Evolutionary conservation across 805 yeast genomes (phyloP), one percentile per base, ranked within the genome.

Genomic region (Henningerozyma blattae): DNA sequence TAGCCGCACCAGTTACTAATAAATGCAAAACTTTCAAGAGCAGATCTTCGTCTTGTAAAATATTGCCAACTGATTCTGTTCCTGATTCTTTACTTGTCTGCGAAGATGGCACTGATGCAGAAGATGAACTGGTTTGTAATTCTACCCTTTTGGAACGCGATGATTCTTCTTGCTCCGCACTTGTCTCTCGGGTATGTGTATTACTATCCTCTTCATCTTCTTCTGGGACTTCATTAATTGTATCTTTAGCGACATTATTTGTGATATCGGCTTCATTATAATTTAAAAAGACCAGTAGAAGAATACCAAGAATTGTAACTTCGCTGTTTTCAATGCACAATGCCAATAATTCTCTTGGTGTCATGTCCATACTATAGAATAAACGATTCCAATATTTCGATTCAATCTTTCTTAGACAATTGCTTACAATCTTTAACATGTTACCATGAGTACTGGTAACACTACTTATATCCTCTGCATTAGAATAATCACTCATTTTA

Each of bases 321-420:
- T 54, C 54, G 25, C 53, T 48, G 3, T 45, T 48, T 31, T 51
- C 55, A 10, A 56, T 46, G 32, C 59, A 54, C 18, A 46, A 37
- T 4, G 50, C 44, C 15, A 56, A 33, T 14, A 56, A 34, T 26
- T 52, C 56, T 22, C 51, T 43, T 12, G 61, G 61, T 3, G 58
- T 48, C 42, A 53, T 45, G 24, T 41, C 28, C 14, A 53, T 33
- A 28, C 42, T 43, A 10, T 35, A 30, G 32, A 54, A 56, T 14
- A 56, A 34, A 8, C 34, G 38, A 18, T 46, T 48, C 61, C 61
- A 56, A 33, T 52, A 50, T 34, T 50, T 47, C 1, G 37, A 42
- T 31, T 57, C 62, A 20, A 54, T 54, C 34, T 57, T 57, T 30
- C 62, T 43, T 28, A 57, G 31, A 35, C 59, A 53, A 22, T 56